Conservation (phyloP, 169 alveolate genomes). For the Amoebophrya sp. region DNA sequence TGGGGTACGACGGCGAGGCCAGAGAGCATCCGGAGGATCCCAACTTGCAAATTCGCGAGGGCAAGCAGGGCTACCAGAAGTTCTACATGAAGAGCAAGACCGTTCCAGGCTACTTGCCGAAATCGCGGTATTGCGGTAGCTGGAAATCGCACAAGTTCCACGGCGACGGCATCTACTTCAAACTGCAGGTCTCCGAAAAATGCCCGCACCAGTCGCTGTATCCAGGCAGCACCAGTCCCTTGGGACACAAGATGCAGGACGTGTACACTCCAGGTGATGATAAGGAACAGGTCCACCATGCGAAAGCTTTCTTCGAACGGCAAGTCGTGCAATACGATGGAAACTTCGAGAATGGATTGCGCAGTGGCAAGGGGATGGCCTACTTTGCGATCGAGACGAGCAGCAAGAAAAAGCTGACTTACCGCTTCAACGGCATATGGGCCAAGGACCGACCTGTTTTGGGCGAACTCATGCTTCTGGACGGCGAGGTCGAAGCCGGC, state of each 20-base stretch:
- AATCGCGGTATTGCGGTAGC: neutral
- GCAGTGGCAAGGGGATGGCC: neutral
- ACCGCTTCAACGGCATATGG: neutral
- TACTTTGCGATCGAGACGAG: neutral
- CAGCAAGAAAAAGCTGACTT: neutral
- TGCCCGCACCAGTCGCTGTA: neutral
- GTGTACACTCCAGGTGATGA: neutral
- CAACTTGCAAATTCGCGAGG: neutral
- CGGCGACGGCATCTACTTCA: neutral
- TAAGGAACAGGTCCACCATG: neutral
- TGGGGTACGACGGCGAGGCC: neutral
- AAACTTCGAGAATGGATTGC: neutral
- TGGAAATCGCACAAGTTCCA: neutral
- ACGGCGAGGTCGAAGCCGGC: neutral
- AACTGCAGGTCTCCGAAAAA: neutral
- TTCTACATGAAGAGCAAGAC: neutral
- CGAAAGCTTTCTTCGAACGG: neutral
- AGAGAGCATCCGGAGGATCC: neutral
- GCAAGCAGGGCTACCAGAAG: slow-evolving; percentile 1
- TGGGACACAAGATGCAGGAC: neutral
- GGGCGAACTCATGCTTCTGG: neutral
- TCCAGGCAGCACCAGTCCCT: neutral
- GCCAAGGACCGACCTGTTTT: neutral
- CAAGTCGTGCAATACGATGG: neutral
- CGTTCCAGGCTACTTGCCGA: neutral